phyloP scores from a whole-genome alignment of 2,329 filamentous ascomycete genomes.

The Fusarium nematophilum region DNA sequence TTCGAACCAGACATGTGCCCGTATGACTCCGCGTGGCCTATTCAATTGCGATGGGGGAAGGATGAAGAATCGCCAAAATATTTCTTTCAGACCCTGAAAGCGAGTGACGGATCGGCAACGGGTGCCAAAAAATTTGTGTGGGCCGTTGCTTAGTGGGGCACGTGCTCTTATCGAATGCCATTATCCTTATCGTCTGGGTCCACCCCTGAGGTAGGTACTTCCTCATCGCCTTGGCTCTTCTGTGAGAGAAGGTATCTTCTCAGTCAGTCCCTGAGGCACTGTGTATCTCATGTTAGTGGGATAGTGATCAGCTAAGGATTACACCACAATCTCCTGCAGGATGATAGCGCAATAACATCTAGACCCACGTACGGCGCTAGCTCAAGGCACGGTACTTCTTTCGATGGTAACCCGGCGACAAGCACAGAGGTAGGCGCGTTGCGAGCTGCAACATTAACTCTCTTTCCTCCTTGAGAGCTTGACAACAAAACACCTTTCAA shows the following conservation, averaged over 20 bases:
- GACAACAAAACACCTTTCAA: slow-evolving; percentile 17
- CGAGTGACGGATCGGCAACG: slow-evolving; percentile 15
- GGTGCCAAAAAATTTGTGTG: slow-evolving; percentile 43
- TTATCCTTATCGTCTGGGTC: slow-evolving; percentile 28
- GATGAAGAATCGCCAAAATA: slow-evolving; percentile 18
- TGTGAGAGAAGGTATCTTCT: background rate
- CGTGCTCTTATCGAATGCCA: slow-evolving; percentile 29
- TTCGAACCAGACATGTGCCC: slow-evolving; percentile 49
- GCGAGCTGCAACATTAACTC: slow-evolving; percentile 16
- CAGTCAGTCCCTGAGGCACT: background rate
- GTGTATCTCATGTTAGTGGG: background rate
- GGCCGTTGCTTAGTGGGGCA: slow-evolving; percentile 31
- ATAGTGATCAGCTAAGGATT: background rate
- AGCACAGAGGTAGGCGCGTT: slow-evolving; percentile 8
- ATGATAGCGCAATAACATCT: background rate
- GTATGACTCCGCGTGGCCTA: slow-evolving; percentile 2
- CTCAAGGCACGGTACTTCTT: slow-evolving; percentile 3
- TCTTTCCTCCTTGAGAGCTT: slow-evolving; percentile 10
- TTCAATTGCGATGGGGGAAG: slow-evolving; percentile 11
- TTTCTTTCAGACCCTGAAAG: slow-evolving; percentile 18
- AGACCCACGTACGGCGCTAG: background rate
- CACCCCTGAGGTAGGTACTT: background rate
- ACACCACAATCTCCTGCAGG: background rate
- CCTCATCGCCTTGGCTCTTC: too few species aligned
- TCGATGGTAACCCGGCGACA: slow-evolving; percentile 13